phyloP scores from a whole-genome alignment of 192 early-diverging fungal genomes.

The Chytriomyces sp. region DNA sequence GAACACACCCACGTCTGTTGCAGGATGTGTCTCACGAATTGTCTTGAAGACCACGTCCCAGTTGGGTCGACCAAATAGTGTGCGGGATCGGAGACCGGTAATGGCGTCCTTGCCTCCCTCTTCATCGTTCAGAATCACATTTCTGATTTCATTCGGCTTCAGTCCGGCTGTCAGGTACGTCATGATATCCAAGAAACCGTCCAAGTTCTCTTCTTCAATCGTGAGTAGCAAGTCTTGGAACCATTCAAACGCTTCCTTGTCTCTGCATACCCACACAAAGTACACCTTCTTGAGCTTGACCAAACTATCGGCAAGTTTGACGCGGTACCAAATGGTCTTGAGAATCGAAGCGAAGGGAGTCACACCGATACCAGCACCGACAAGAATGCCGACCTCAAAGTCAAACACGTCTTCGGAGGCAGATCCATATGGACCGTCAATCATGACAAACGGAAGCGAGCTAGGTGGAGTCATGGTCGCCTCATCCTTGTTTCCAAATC shows the following conservation, averaged over 20 bases:
- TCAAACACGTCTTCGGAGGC: conserved; percentile 84
- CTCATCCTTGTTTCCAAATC: conserved; percentile 57
- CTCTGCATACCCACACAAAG: conserved; percentile 86
- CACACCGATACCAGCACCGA: conserved; percentile 85
- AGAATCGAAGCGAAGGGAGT: conserved; percentile 85
- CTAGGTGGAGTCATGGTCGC: conserved; percentile 46
- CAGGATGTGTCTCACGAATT: conserved; percentile 66
- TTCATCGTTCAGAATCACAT: conserved; percentile 68
- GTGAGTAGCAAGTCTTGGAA: conserved; percentile 83
- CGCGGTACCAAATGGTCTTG: conserved; percentile 78
- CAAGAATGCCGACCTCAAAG: conserved; percentile 76
- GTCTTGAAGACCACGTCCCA: conserved; percentile 74
- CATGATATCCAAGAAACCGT: conserved; percentile 78
- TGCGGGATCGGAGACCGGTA: conserved; percentile 75
- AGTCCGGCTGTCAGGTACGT: conserved; percentile 77
- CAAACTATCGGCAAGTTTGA: conserved; percentile 57
- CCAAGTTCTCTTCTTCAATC: conserved; percentile 77
- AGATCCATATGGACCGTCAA: conserved; percentile 81
- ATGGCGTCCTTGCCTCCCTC: conserved; percentile 68
- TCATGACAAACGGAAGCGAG: conserved; percentile 70
- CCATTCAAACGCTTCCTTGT: conserved; percentile 85
- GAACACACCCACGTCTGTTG: conserved; percentile 83
- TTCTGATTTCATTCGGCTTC: conserved; percentile 69
- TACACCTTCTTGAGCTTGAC: conserved; percentile 79
- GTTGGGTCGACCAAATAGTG: conserved; percentile 83